Evolutionary conservation across 139 green algal species (phyloP).

Genomic region (Protoeuglena noctilucae): DNA sequence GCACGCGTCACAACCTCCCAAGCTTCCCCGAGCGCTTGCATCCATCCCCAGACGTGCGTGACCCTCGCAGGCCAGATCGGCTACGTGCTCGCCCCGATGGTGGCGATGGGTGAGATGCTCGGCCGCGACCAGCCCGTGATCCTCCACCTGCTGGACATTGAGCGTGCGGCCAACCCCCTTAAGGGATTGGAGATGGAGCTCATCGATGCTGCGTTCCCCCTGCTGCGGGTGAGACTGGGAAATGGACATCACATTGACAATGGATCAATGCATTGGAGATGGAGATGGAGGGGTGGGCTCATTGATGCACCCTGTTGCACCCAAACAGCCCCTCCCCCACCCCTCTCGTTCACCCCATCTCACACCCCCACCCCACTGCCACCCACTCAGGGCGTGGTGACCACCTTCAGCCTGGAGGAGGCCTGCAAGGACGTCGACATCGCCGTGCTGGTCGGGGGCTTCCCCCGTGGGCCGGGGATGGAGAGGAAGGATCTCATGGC

Average conservation of each 20-base stretch:
- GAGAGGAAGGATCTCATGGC: slow-evolving; percentile 88
- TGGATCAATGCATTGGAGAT: slow-evolving; percentile 1
- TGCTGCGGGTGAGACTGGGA: slow-evolving; percentile 51
- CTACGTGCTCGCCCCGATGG: slow-evolving; percentile 72
- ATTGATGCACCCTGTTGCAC: too few relatives aligned
- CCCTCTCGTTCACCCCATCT: too few relatives aligned
- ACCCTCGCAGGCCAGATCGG: slow-evolving; percentile 81
- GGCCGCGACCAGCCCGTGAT: slow-evolving; percentile 71
- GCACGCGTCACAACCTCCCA: too few relatives aligned
- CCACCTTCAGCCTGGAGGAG: slow-evolving; percentile 51
- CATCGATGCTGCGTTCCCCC: slow-evolving; percentile 71
- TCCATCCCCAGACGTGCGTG: too few relatives aligned
- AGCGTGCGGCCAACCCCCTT: slow-evolving; percentile 53
- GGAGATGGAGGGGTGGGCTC: background rate
- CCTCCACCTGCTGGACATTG: slow-evolving; percentile 87
- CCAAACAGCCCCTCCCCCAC: too few relatives aligned
- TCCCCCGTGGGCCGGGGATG: slow-evolving; percentile 71
- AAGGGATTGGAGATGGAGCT: slow-evolving; percentile 88
- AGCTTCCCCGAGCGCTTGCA: too few relatives aligned
- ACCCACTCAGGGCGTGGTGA: slow-evolving; percentile 45
- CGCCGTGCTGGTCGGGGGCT: slow-evolving; percentile 83
- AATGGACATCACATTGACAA: too few relatives aligned
- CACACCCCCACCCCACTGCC: too few relatives aligned
- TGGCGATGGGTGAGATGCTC: slow-evolving; percentile 62
- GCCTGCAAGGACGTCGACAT: slow-evolving; percentile 74